phyloP scores from a whole-genome alignment of 1,284 basidiomycete genomes.

The Amylostereum chailletii region DNA sequence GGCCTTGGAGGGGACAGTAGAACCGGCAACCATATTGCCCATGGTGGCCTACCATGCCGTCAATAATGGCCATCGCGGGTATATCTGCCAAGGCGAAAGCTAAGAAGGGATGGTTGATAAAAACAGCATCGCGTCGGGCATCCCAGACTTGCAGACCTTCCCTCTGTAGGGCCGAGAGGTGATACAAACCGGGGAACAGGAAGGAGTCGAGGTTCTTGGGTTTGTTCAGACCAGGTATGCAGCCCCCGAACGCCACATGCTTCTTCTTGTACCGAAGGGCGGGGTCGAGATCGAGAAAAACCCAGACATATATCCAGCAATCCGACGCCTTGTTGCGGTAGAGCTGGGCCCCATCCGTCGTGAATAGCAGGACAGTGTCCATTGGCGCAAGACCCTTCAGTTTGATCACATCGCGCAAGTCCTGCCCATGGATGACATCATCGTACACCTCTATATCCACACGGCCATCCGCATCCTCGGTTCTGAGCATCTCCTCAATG shows the following conservation, averaged over 20 bases:
- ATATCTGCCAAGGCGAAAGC: constrained; percentile 10
- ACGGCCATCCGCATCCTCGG: neutral
- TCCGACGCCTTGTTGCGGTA: constrained; percentile 23
- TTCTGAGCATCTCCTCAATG: neutral
- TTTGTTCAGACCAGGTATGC: constrained; percentile 25
- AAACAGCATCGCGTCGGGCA: constrained; percentile 7
- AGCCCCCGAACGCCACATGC: constrained; percentile 17
- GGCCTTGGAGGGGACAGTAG: constrained; percentile 21
- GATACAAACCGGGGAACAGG: constrained; percentile 22
- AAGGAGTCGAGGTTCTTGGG: constrained; percentile 29
- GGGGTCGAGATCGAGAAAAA: constrained; percentile 9
- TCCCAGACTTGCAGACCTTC: constrained; percentile 19
- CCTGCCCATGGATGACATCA: neutral
- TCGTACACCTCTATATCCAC: neutral
- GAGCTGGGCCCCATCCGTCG: constrained; percentile 25
- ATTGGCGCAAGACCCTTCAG: constrained; percentile 13
- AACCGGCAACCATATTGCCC: constrained; percentile 22
- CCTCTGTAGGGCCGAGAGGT: constrained; percentile 14
- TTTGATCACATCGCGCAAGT: neutral
- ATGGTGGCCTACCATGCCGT: constrained; percentile 24
- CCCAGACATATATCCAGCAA: constrained; percentile 19
- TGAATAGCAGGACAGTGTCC: constrained; percentile 21
- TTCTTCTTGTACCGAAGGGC: constrained; percentile 13
- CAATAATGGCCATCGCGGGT: constrained; percentile 16
- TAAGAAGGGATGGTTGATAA: constrained; percentile 9